phyloP scores from a whole-genome alignment of 345 rosid species.

The Triadica sebifera region DNA sequence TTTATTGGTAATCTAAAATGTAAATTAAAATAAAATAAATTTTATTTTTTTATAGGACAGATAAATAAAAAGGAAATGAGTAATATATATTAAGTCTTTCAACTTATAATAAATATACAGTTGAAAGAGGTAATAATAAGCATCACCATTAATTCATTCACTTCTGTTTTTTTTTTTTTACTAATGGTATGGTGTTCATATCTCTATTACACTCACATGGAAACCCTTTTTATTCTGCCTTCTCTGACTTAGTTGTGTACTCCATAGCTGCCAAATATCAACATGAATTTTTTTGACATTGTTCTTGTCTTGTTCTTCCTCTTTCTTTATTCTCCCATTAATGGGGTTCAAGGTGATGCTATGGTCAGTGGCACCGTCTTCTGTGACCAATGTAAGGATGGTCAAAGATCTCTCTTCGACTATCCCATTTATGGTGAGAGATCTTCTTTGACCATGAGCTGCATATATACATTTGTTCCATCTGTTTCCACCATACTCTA shows the following conservation, averaged over 20 bases:
- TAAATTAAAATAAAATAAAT: too few species aligned
- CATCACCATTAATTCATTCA: conserved; percentile 11
- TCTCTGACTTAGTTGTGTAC: background rate
- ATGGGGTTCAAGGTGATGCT: conserved; percentile 52
- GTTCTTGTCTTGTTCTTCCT: conserved; percentile 42
- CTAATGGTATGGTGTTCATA: conserved; percentile 6
- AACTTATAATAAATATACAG: conserved; percentile 45
- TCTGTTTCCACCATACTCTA: too few species aligned
- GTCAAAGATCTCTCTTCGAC: conserved; percentile 65
- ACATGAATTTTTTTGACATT: conserved; percentile 44
- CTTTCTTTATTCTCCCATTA: conserved; percentile 45
- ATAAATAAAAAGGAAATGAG: too few species aligned
- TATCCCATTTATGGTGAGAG: conserved; percentile 62
- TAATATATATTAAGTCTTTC: background rate
- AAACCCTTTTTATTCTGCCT: background rate
- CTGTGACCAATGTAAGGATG: conserved; percentile 95
- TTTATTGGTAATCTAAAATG: too few species aligned
- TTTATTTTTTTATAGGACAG: too few species aligned
- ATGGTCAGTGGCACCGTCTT: conserved; percentile 68
- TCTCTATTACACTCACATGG: conserved; percentile 1
- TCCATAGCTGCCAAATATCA: conserved; percentile 1
- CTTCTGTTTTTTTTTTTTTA: conserved; percentile 17
- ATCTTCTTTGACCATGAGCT: too few species aligned
- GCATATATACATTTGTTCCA: too few species aligned
- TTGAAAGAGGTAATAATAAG: conserved; percentile 37